phyloP scores from a whole-genome alignment of 257 asterid species.

The Mentha longifolia region DNA sequence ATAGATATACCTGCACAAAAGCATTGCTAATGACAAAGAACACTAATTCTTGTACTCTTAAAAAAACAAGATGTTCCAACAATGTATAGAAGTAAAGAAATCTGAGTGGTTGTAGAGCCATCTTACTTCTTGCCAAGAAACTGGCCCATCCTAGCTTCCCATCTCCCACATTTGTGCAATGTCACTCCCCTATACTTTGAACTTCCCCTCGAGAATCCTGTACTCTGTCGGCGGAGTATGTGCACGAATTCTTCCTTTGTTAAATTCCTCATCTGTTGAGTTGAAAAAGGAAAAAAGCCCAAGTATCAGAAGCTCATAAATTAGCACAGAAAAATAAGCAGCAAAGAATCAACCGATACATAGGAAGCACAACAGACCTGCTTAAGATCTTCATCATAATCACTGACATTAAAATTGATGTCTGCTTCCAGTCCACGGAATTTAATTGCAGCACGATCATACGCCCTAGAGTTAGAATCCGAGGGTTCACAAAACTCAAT shows the following conservation, averaged over 20 bases:
- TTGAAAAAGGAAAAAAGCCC: slow-evolving; percentile 27
- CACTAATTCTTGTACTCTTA: not conserved
- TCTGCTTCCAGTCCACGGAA: slow-evolving; percentile 96
- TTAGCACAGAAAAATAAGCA: not conserved
- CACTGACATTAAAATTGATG: slow-evolving; percentile 77
- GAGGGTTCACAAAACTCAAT: slow-evolving; percentile 20
- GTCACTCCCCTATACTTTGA: slow-evolving; percentile 96
- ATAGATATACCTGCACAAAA: slow-evolving; percentile 81
- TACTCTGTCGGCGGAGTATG: slow-evolving; percentile 92
- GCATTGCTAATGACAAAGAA: slow-evolving; percentile 35
- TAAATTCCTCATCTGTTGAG: slow-evolving; percentile 69
- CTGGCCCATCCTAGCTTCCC: slow-evolving; percentile 99
- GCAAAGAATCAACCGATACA: slow-evolving; percentile 1
- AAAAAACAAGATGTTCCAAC: not conserved
- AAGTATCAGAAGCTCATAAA: slow-evolving; percentile 24
- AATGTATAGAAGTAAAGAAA: slow-evolving; percentile 19
- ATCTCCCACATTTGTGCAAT: slow-evolving; percentile 94
- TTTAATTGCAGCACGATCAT: slow-evolving; percentile 94
- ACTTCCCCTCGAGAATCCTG: slow-evolving; percentile 93
- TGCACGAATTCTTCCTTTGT: slow-evolving; percentile 96
- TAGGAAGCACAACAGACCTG: slow-evolving; percentile 54
- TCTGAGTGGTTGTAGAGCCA: slow-evolving; percentile 14
- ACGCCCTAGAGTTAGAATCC: slow-evolving; percentile 64
- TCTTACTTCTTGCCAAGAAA: slow-evolving; percentile 97
- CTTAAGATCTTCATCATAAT: slow-evolving; percentile 76